Base-by-base conservation (phyloP, 2,329 filamentous ascomycete species). In the Ceratocystis eucalypticola region DNA sequence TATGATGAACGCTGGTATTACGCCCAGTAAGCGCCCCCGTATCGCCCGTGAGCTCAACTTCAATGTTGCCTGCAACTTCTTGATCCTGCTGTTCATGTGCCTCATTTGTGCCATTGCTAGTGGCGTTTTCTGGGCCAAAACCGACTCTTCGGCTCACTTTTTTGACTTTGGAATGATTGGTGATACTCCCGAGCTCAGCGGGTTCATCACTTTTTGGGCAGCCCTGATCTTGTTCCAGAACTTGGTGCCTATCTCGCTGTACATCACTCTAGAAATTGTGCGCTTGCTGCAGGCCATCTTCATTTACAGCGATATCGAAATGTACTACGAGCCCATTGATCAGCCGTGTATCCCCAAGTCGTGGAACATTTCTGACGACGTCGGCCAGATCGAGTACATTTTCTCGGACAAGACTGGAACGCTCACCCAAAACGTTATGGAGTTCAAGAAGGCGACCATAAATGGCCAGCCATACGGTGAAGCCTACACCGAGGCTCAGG, bases 351-450 rank as follows among this genome's bases (percentile, higher is more conserved):
- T 96, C 10, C 94, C 95, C 4, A 97, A 97, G 73, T 91, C 92
- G 0, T 99, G 94, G 94, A 99, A 97, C 74, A 97, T 99, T 63
- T 97, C 93, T 0, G 94, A 99, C 73, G 95, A 99, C 72, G 81
- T 99, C 61, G 94, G 94, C 12, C 94, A 99, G 76, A 96, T 99
- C 69, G 94, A 97, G 76, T 99, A 97, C 78, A 96, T 99, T 70
- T 99, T 99, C 76, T 96, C 91, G 0, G 93, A 97, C 79, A 97
- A 97, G 79, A 97, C 93, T 1, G 93, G 93, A 55, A 97, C 93
- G 3, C 79, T 97, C 72, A 97, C 93, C n/a, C 96, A 92, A 77
- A 97, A 97, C 74, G 87, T 91, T 82, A 97, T 99, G 94, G 95
- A 99, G 75, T 99, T 97, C 83, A 99, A 97, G 76, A 99, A 99